A percentile compares a stretch with the other conserved stretches of the same genome.
Evolutionary conservation across 768 basidiomycete genomes (phyloP).

Genomic region (Agrocybe pediades): DNA sequence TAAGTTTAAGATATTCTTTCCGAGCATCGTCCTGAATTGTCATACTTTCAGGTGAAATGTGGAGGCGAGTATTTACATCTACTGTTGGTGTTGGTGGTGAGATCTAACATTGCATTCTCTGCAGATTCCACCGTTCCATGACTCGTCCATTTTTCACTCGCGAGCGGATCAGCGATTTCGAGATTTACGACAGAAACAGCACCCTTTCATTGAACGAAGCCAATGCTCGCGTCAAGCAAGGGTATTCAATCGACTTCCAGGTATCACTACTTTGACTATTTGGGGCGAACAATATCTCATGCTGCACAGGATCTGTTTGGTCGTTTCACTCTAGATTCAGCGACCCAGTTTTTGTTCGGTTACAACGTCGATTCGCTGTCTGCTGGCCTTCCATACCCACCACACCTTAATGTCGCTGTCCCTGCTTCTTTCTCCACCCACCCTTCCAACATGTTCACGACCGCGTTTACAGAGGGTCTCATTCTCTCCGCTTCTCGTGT

Average conservation of each 20-base stretch:
- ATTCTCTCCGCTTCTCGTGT: conserved; percentile 33
- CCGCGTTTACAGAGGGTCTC: conserved; percentile 51
- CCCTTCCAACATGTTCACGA: conserved; percentile 37
- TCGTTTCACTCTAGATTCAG: conserved; percentile 64
- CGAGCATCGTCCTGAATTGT: not conserved
- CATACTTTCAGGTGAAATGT: conserved; percentile 19
- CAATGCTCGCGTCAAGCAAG: conserved; percentile 42
- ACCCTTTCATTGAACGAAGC: conserved; percentile 45
- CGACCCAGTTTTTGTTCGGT: conserved; percentile 63
- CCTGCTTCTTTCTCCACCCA: conserved; percentile 9
- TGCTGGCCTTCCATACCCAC: conserved; percentile 51
- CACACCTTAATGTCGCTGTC: conserved; percentile 9
- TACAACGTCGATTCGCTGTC: conserved; percentile 50
- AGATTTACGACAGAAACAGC: conserved; percentile 59
- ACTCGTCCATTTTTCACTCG: conserved; percentile 69
- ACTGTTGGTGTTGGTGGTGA: not conserved
- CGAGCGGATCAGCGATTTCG: conserved; percentile 61
- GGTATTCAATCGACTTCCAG: conserved; percentile 62
- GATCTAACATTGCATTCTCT: not conserved
- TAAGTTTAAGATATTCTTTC: conserved; percentile 11
- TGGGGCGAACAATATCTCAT: not conserved
- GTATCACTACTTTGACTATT: too few relatives aligned
- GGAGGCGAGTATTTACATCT: conserved; percentile 1
- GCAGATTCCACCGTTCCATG: conserved; percentile 66
- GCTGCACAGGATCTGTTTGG: conserved; percentile 38